These are phyloP conservation scores for Acidomyces sp. DNA, from an alignment of 495 filamentous ascomycete genomes.

Conservation along the genomic window DNA sequence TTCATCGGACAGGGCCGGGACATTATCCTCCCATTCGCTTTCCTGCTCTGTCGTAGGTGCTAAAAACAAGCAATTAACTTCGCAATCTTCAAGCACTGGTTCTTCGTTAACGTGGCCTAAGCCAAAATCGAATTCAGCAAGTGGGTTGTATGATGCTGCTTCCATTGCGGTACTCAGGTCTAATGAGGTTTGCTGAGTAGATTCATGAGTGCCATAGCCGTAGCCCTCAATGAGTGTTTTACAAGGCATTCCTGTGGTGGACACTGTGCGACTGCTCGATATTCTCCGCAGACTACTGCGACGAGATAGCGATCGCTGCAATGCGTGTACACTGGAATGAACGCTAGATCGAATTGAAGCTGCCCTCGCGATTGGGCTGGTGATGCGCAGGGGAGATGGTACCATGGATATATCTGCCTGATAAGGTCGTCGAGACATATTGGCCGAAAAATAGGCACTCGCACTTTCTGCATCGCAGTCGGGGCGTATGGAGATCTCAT, in stretches of 20 bases:
- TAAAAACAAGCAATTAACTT: slow-evolving; percentile 1
- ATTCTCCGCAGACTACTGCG: slow-evolving; percentile 17
- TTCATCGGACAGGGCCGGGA: too few relatives aligned
- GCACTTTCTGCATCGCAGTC: slow-evolving; percentile 27
- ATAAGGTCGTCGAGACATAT: slow-evolving; percentile 9
- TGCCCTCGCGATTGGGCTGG: slow-evolving; percentile 13
- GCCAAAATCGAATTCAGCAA: slow-evolving; percentile 12
- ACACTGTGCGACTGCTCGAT: background rate
- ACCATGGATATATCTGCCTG: slow-evolving; percentile 4
- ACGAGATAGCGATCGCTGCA: slow-evolving; percentile 16
- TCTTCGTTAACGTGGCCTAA: slow-evolving; percentile 7
- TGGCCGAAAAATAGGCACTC: slow-evolving; percentile 24
- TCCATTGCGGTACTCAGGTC: background rate
- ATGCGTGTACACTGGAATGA: slow-evolving; percentile 12
- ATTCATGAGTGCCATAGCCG: slow-evolving; percentile 19
- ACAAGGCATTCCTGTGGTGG: slow-evolving; percentile 17
- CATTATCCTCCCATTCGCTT: too few relatives aligned
- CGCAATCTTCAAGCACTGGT: slow-evolving; percentile 10
- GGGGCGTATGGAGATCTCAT: slow-evolving; percentile 23
- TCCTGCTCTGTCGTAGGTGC: too few relatives aligned
- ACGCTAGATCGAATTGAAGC: slow-evolving; percentile 15
- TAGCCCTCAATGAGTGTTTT: slow-evolving; percentile 29
- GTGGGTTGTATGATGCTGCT: background rate
- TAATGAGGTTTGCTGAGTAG: background rate
- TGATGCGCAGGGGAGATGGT: slow-evolving; percentile 16